Percentiles rank a stretch among this genome's conserved stretches.
phyloP scores from a whole-genome alignment of 345 rosid genomes.

The Nephelium lappaceum region DNA sequence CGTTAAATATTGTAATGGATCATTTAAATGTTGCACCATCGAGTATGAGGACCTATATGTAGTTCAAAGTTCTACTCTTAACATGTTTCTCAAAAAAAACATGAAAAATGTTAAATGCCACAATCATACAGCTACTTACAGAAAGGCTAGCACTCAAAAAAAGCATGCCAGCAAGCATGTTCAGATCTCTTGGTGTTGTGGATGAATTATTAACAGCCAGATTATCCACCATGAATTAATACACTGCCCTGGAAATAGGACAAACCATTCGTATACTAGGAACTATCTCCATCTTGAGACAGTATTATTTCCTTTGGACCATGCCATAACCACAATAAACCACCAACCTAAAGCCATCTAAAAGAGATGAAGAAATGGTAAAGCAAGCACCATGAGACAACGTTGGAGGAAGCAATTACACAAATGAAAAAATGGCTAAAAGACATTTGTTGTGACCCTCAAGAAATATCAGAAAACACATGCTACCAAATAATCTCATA shows the following conservation, averaged over 20 bases:
- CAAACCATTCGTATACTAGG: not conserved
- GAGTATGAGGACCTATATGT: not conserved
- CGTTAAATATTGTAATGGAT: not conserved
- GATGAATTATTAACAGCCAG: not conserved
- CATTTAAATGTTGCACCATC: too few species aligned
- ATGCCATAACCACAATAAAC: not conserved
- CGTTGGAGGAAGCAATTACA: not conserved
- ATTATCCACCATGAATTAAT: too few species aligned
- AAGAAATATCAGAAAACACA: not conserved
- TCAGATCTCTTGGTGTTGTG: not conserved
- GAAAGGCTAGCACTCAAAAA: not conserved
- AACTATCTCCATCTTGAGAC: not conserved
- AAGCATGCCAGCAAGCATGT: not conserved
- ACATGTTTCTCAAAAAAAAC: too few species aligned
- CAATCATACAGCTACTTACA: not conserved
- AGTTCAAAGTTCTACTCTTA: not conserved
- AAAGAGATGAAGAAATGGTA: not conserved
- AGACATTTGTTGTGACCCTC: not conserved
- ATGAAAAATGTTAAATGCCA: too few species aligned
- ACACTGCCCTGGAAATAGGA: not conserved
- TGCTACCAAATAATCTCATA: not conserved
- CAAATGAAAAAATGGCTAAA: not conserved
- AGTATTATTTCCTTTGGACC: not conserved
- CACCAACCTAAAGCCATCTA: not conserved
- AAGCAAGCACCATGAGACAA: not conserved